phyloP scores from a whole-genome alignment of 139 green algal genomes.

The Chlamydomonas applanata region DNA sequence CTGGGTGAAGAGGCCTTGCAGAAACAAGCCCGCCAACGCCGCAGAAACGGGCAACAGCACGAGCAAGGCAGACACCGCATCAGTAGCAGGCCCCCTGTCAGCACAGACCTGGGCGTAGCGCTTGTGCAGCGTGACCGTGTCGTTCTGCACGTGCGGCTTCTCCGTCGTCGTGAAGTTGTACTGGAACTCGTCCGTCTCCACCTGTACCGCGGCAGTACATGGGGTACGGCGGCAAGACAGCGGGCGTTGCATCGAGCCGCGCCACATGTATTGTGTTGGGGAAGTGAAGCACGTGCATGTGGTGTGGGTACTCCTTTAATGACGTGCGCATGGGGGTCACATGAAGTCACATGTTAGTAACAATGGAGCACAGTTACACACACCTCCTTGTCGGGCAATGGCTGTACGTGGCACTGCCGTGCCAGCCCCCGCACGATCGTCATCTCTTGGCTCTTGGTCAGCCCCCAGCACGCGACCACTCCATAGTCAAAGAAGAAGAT shows the following conservation, averaged over 20 bases:
- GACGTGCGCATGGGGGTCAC: no score
- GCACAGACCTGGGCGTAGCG: slow-evolving; percentile 22
- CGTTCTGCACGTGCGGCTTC: slow-evolving; percentile 64
- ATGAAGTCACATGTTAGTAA: no score
- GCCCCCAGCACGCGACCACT: slow-evolving; percentile 54
- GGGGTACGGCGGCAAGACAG: neutral
- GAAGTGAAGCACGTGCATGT: no score
- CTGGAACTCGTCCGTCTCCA: slow-evolving; percentile 47
- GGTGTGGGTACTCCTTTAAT: no score
- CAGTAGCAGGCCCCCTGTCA: no score
- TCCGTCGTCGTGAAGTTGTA: slow-evolving; percentile 50
- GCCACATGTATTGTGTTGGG: no score
- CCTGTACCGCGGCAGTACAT: neutral
- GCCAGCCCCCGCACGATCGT: slow-evolving; percentile 45
- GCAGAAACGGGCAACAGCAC: neutral
- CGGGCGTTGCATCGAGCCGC: no score
- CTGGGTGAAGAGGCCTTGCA: neutral
- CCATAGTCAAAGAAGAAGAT: slow-evolving; percentile 60
- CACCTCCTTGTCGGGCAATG: slow-evolving; percentile 30
- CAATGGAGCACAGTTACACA: slow-evolving; percentile 16
- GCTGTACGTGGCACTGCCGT: slow-evolving; percentile 27
- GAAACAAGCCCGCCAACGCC: no score
- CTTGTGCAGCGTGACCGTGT: slow-evolving; percentile 59
- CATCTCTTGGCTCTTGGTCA: slow-evolving; percentile 48
- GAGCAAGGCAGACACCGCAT: neutral